Percentiles rank a stretch among this genome's conserved stretches.
Evolutionary conservation across 2,329 filamentous ascomycete genomes (phyloP).

Genomic region (Aspergillus neotritici): DNA sequence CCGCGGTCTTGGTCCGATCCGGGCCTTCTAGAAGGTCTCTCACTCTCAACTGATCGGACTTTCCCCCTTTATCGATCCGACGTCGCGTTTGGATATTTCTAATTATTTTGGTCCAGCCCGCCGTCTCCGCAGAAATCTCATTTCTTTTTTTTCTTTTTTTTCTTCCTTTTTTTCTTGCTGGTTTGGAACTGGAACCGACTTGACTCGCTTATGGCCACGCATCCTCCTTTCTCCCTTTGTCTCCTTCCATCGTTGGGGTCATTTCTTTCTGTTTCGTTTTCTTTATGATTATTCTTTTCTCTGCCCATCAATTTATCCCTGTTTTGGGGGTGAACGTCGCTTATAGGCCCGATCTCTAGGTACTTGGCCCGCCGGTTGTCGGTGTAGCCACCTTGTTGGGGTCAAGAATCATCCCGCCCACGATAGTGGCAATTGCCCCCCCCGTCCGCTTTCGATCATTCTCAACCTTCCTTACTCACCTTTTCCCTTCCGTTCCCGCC

Average conservation of each 20-base stretch:
- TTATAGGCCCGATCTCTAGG: constrained; percentile 13
- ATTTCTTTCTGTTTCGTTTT: no score
- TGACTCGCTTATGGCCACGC: constrained; percentile 19
- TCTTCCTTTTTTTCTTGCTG: constrained; percentile 2
- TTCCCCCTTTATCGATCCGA: not conserved
- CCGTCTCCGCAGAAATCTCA: constrained; percentile 14
- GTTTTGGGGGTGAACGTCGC: constrained; percentile 4
- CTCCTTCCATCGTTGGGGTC: not conserved
- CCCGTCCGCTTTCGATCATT: constrained; percentile 16
- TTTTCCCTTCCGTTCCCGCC: constrained; percentile 5
- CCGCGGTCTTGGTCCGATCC: no score
- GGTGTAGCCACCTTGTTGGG: constrained; percentile 9
- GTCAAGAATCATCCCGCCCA: constrained; percentile 13
- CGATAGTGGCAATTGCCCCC: constrained; percentile 17
- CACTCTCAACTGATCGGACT: no score
- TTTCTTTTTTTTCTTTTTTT: constrained; percentile 4
- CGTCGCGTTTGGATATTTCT: not conserved
- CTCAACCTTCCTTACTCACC: constrained; percentile 7
- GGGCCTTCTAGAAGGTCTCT: no score
- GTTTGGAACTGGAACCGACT: not conserved
- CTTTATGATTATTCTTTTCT: constrained; percentile 1
- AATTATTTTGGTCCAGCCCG: constrained; percentile 10
- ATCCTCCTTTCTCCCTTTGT: constrained; percentile 9
- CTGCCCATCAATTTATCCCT: constrained; percentile 1
- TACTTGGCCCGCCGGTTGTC: constrained; percentile 13